Percentiles rank a stretch among this genome's conserved stretches.
Conservation (phyloP, 2,329 filamentous ascomycete species). For the Ascochyta koolunga region DNA sequence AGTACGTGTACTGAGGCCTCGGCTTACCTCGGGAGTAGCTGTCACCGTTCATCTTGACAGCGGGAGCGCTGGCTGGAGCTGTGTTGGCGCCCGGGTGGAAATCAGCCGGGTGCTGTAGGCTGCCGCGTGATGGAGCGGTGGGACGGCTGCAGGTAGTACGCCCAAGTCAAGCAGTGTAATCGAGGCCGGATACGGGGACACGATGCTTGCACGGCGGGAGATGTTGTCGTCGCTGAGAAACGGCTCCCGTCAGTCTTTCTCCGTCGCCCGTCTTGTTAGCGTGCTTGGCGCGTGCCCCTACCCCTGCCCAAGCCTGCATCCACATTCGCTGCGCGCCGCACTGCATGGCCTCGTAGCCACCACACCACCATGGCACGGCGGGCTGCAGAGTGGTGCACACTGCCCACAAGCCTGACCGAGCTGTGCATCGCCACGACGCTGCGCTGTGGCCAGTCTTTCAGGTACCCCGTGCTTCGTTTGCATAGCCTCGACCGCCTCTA, state of each 20-base stretch:
- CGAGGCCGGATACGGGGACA: slow-evolving; percentile 1
- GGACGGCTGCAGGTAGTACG: slow-evolving; percentile 17
- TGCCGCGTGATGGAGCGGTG: not conserved
- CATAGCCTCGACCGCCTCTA: slow-evolving; percentile 4
- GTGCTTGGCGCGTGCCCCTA: slow-evolving; percentile 5
- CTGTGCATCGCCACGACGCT: slow-evolving; percentile 94
- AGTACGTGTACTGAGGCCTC: slow-evolving; percentile 42
- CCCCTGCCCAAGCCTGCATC: not conserved
- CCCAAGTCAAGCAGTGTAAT: slow-evolving; percentile 25
- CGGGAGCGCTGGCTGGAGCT: slow-evolving; percentile 20
- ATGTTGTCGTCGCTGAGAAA: slow-evolving; percentile 14
- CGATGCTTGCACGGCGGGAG: slow-evolving; percentile 11
- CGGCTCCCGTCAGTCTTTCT: slow-evolving; percentile 1
- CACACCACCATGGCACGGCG: slow-evolving; percentile 51
- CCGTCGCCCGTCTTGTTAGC: slow-evolving; percentile 5
- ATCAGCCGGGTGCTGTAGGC: slow-evolving; percentile 11
- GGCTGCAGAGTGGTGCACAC: slow-evolving; percentile 81
- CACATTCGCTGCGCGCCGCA: slow-evolving; percentile 4
- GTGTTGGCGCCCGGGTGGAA: slow-evolving; percentile 1
- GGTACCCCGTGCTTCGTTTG: slow-evolving; percentile 50
- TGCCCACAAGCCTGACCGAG: slow-evolving; percentile 82
- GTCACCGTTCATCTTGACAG: slow-evolving; percentile 78
- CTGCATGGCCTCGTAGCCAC: not conserved
- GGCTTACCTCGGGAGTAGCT: slow-evolving; percentile 77
- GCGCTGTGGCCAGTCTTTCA: slow-evolving; percentile 92